These are phyloP conservation scores for Harringtonia lauricola DNA, from an alignment of 2,329 filamentous ascomycete genomes.

Conservation along the genomic window DNA sequence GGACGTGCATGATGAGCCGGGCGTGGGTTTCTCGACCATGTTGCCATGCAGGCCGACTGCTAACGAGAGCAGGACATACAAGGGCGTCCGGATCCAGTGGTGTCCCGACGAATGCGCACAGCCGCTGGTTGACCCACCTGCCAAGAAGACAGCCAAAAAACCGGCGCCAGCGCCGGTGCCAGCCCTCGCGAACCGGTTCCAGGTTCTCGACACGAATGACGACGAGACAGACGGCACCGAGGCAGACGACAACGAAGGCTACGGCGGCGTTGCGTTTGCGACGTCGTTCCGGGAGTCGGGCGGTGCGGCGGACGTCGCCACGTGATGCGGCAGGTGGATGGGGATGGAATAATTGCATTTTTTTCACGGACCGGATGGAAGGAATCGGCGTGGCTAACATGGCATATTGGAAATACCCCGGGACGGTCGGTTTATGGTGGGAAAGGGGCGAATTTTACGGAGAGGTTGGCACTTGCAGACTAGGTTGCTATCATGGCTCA, in stretches of 20 bases:
- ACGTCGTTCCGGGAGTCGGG: constrained; percentile 13
- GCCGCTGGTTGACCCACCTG: constrained; percentile 18
- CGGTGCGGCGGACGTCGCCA: too few relatives aligned
- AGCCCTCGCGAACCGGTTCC: constrained; percentile 49
- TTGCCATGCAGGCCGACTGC: neutral
- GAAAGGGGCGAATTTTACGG: too few relatives aligned
- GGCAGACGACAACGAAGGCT: constrained; percentile 7
- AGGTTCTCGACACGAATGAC: constrained; percentile 42
- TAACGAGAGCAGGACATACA: constrained; percentile 45
- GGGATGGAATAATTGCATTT: too few relatives aligned
- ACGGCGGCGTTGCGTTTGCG: constrained; percentile 7
- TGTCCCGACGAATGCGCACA: constrained; percentile 61
- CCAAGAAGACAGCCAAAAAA: constrained; percentile 10
- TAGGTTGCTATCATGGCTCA: too few relatives aligned
- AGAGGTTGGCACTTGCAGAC: too few relatives aligned
- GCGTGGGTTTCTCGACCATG: constrained; percentile 24
- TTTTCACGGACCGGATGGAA: too few relatives aligned
- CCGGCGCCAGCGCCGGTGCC: constrained; percentile 16
- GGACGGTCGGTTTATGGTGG: too few relatives aligned
- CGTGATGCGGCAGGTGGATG: too few relatives aligned
- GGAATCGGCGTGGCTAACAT: too few relatives aligned
- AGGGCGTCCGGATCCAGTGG: constrained; percentile 59
- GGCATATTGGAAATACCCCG: constrained; percentile 13
- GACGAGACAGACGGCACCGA: constrained; percentile 21
- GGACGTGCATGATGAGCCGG: constrained; percentile 64